Evolutionary conservation across 768 basidiomycete genomes (phyloP).

Genomic region (Xanthoconium stramineum): DNA sequence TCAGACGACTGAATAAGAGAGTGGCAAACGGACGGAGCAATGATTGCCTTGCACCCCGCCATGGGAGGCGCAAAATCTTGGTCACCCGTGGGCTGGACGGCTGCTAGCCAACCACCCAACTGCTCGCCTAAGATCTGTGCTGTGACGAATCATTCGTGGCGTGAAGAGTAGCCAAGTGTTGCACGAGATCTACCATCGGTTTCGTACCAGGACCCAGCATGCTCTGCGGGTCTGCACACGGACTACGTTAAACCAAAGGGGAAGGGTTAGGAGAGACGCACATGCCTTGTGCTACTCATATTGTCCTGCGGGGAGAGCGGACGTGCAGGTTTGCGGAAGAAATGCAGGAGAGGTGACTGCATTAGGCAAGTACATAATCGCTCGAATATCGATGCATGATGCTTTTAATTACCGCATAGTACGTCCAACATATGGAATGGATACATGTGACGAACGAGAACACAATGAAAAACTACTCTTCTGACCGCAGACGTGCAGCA

Average conservation of each 20-base stretch:
- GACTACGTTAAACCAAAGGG: background rate
- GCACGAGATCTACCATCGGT: conserved; percentile 47
- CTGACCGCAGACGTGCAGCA: conserved; percentile 88
- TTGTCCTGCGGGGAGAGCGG: conserved; percentile 7
- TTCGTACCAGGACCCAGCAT: conserved; percentile 92
- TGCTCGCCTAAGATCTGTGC: conserved; percentile 57
- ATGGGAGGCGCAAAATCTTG: conserved; percentile 64
- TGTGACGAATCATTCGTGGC: conserved; percentile 30
- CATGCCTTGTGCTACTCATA: conserved; percentile 31
- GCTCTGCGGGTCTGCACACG: conserved; percentile 57
- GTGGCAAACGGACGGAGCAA: conserved; percentile 75
- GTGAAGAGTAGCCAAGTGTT: conserved; percentile 13
- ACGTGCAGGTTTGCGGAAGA: conserved; percentile 14
- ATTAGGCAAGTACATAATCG: conserved; percentile 21
- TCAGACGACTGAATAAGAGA: background rate
- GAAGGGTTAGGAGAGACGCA: background rate
- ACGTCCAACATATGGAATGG: conserved; percentile 49
- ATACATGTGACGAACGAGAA: conserved; percentile 42
- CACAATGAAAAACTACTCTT: conserved; percentile 63
- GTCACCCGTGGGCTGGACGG: conserved; percentile 46
- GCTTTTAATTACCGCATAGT: conserved; percentile 40
- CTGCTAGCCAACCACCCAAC: conserved; percentile 59
- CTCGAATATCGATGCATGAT: conserved; percentile 11
- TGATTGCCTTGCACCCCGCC: conserved; percentile 76
- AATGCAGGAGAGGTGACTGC: conserved; percentile 16